Percentiles rank a stretch among this genome's conserved stretches.
Conservation (phyloP, 306 rosid genomes). For the Cucurbita pepo region DNA sequence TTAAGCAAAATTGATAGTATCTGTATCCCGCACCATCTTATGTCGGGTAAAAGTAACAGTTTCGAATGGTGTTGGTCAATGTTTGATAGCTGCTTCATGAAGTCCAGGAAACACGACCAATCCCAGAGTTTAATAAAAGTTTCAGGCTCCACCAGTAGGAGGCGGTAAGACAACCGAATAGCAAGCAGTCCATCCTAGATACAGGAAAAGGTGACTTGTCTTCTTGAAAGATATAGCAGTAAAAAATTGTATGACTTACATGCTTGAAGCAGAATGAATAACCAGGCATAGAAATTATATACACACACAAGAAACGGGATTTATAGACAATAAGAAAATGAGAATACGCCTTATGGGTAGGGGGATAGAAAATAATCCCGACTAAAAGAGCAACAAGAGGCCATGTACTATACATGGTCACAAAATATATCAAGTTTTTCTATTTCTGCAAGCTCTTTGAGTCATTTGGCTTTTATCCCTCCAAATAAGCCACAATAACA, state of each 20-base stretch:
- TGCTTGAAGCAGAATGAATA: background rate
- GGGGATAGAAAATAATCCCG: background rate
- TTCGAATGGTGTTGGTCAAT: constrained; percentile 1
- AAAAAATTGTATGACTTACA: background rate
- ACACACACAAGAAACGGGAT: background rate
- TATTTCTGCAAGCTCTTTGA: background rate
- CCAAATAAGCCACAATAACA: background rate
- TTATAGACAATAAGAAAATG: background rate
- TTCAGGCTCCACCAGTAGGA: constrained; percentile 40
- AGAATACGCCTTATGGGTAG: background rate
- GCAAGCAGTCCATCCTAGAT: constrained; percentile 32
- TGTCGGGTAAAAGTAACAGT: constrained; percentile 18
- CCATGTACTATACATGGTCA: background rate
- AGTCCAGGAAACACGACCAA: constrained; percentile 58
- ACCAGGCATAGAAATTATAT: background rate
- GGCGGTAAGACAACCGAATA: constrained; percentile 52
- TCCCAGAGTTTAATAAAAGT: constrained; percentile 55
- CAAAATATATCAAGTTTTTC: background rate
- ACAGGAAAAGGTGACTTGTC: background rate
- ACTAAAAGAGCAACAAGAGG: background rate
- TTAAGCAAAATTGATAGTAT: constrained; percentile 39
- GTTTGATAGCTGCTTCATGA: constrained; percentile 20
- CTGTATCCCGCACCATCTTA: constrained; percentile 57
- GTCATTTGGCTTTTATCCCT: background rate
- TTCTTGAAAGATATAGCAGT: background rate